Percentiles rank a stretch among this genome's conserved stretches.
Conservation (phyloP, 2,329 filamentous ascomycete species). For the Emericellopsis atlantica region DNA sequence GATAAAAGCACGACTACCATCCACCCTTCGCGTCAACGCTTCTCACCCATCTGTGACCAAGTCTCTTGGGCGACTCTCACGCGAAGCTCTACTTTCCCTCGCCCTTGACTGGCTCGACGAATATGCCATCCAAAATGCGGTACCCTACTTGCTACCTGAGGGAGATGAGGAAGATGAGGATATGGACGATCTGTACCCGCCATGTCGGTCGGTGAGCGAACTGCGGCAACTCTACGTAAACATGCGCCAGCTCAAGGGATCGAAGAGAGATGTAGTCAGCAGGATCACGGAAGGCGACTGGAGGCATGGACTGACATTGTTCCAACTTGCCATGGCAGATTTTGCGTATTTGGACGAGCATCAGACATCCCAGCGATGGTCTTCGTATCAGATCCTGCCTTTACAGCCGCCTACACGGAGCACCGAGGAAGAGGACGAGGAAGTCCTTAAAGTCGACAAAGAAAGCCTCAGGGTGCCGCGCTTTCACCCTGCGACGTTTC, state of each 20-base stretch:
- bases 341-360: slow-evolving; percentile 54
- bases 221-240: slow-evolving; percentile 53
- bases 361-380: slow-evolving; percentile 51
- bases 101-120: slow-evolving; percentile 68
- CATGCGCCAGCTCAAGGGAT: slow-evolving; percentile 46
- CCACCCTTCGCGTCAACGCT: slow-evolving; percentile 54
- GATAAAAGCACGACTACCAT: slow-evolving; percentile 59
- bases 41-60: slow-evolving; percentile 53
- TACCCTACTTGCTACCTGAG: slow-evolving; percentile 16
- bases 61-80: slow-evolving; percentile 56
- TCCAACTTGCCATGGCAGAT: slow-evolving; percentile 58
- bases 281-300: slow-evolving; percentile 57
- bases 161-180: slow-evolving; percentile 35
- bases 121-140: slow-evolving; percentile 43
- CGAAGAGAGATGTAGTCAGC: slow-evolving; percentile 49
- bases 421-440: slow-evolving; percentile 15
- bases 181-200: slow-evolving; percentile 54
- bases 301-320: slow-evolving; percentile 50
- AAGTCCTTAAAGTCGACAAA: slow-evolving; percentile 26
- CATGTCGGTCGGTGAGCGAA: slow-evolving; percentile 50
- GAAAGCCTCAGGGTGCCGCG: slow-evolving; percentile 45
- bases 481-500: slow-evolving; percentile 70
- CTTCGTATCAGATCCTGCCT: slow-evolving; percentile 44
- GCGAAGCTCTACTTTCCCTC: slow-evolving; percentile 58
- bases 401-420: slow-evolving; percentile 23